Percentiles rank a stretch among this genome's conserved stretches.
Conservation (phyloP, 768 basidiomycete genomes). For the Crucibulum laeve region DNA sequence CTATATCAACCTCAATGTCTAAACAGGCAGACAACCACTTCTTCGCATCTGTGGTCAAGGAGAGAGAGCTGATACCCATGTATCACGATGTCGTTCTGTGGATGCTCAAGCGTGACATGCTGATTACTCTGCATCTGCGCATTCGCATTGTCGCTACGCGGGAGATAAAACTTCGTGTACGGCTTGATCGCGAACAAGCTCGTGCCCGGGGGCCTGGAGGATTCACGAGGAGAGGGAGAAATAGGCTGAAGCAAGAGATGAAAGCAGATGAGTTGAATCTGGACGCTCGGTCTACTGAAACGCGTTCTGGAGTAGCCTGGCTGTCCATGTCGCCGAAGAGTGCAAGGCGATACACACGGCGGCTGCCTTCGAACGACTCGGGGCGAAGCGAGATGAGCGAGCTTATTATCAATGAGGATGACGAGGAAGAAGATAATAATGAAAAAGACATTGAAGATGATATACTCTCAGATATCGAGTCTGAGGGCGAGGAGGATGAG, state of each 20-base stretch:
- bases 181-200: slow-evolving; percentile 33
- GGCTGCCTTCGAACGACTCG: slow-evolving; percentile 44
- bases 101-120: slow-evolving; percentile 85
- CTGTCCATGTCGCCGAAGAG: slow-evolving; percentile 52
- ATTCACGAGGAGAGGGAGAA: slow-evolving; percentile 13
- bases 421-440: slow-evolving; percentile 11
- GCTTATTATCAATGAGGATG: slow-evolving; percentile 28
- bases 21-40: slow-evolving; percentile 70
- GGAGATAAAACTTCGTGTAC: slow-evolving; percentile 71
- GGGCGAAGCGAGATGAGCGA: slow-evolving; percentile 34
- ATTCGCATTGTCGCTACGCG: slow-evolving; percentile 79
- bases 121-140: slow-evolving; percentile 81
- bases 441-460: slow-evolving; percentile 21
- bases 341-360: slow-evolving; percentile 41
- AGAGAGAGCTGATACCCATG: slow-evolving; percentile 59
- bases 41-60: slow-evolving; percentile 71
- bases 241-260: neutral
- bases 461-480: slow-evolving; percentile 28
- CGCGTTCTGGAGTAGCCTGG: slow-evolving; percentile 33
- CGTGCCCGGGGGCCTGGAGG: slow-evolving; percentile 22
- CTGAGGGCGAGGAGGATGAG: slow-evolving; percentile 32
- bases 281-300: slow-evolving; percentile 3
- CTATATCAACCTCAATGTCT: slow-evolving; percentile 65
- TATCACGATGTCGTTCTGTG: slow-evolving; percentile 86
- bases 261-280: slow-evolving; percentile 5